Evolutionary conservation across 163 green algal genomes (phyloP), one percentile per base, ranked within the genome.

Genomic region (Chloromonas sp.): DNA sequence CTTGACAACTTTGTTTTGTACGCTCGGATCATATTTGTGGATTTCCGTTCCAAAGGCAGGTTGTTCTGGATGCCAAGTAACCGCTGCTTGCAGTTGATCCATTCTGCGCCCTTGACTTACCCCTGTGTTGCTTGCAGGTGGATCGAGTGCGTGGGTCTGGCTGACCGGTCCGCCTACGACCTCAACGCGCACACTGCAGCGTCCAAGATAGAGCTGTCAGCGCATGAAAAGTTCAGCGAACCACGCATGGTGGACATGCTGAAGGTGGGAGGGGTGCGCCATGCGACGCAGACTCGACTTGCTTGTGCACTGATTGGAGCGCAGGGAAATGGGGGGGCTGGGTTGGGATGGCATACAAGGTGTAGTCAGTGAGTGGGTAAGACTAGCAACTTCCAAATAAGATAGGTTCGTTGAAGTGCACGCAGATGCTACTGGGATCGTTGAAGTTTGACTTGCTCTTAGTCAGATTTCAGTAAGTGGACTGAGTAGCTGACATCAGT

Each of bases 121-220:
- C 36, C 36, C 36, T 36, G 36, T 36, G 36, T 36, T 76, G 66
- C 66, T 76, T 76, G 66, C 66, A 76, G 66, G 5, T 83, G 97
- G 97, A 91, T 99, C 60, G 97, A 99, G 93, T 99, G 97, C 86
- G 97, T 96, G 3, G 97, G 97, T 1, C 92, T 99, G 78, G 97
- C 97, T 3, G 97, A 99, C 90, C 93, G 97, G 58, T 96, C 91
- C 2, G 97, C 97, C 0, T 99, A 95, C 84, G 97, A 99, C 91
- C 91, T 99, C 60, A 96, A 90, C 58, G 94, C 90, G 61, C 93
- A 96, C 87, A 90, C 83, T 8, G 76, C 79, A 58, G 83, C 86
- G 81, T 86, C 70, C 70, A 89, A 89, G 81, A 82, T 60, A 36
- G 95, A 98, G 78, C 88, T 98, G 78, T 90, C 87, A 0, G 95